Percentiles rank a stretch among this genome's conserved stretches.
Conservation (phyloP, 306 rosid species). For the Comarum palustre region DNA sequence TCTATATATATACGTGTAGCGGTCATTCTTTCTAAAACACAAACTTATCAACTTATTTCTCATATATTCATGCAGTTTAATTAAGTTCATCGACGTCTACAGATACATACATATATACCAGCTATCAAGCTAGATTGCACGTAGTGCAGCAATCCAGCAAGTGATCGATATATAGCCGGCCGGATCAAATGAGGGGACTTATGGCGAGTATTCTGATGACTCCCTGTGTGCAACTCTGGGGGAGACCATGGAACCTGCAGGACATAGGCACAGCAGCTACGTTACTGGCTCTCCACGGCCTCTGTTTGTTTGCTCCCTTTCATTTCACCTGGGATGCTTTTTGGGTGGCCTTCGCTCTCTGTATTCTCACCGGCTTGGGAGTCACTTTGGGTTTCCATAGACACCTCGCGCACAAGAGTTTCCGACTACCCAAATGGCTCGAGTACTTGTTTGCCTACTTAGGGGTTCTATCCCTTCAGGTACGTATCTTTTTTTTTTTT, state of each 20-base stretch:
- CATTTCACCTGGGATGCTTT: background rate
- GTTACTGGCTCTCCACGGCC: background rate
- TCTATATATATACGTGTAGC: too few relatives aligned
- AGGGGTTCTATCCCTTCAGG: slow-evolving; percentile 3
- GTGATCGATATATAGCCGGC: too few relatives aligned
- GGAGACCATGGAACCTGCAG: background rate
- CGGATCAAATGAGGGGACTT: background rate
- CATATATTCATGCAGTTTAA: background rate
- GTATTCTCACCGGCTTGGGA: background rate
- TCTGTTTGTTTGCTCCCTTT: background rate
- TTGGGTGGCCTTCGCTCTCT: background rate
- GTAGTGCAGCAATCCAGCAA: background rate
- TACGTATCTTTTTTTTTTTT: background rate
- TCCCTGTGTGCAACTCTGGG: background rate
- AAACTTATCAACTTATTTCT: background rate
- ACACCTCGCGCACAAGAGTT: slow-evolving; percentile 4
- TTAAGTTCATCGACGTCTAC: background rate
- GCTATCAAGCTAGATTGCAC: background rate
- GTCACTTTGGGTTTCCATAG: slow-evolving; percentile 7
- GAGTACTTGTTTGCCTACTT: background rate
- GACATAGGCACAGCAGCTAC: background rate
- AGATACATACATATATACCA: background rate
- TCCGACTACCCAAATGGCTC: background rate
- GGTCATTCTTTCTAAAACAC: too few relatives aligned
- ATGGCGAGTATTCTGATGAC: background rate